These are phyloP conservation scores for Suhomyces bribrorum DNA, from an alignment of 1,139 yeast genomes.

Conservation along the genomic window DNA sequence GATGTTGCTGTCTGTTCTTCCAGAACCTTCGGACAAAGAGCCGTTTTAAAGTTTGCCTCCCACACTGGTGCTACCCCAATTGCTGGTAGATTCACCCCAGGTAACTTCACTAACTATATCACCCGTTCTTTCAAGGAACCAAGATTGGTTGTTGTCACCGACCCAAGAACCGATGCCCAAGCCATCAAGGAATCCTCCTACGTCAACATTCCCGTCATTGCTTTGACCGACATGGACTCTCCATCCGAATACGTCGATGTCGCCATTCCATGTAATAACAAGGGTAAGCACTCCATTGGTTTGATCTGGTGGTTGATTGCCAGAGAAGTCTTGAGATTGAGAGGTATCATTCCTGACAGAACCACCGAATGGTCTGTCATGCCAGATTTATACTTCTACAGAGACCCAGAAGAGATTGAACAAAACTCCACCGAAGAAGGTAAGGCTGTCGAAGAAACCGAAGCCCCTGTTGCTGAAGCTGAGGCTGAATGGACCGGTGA, in stretches of 20 bases:
- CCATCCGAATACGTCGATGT: conserved; percentile 99
- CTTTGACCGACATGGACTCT: conserved; percentile 97
- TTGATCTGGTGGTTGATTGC: conserved; percentile 99
- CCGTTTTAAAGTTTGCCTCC: conserved; percentile 98
- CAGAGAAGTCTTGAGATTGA: conserved; percentile 98
- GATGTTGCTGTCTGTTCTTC: conserved; percentile 99
- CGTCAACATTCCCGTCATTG: conserved; percentile 99
- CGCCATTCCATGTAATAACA: conserved; percentile 99
- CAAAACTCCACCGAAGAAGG: conserved; percentile 72
- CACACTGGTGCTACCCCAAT: conserved; percentile 99
- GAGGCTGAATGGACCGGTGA: conserved; percentile 57
- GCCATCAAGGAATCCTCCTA: conserved; percentile 99
- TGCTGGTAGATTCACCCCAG: conserved; percentile 99
- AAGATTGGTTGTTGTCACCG: conserved; percentile 98
- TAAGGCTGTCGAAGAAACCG: conserved; percentile 52
- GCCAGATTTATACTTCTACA: conserved; percentile 99
- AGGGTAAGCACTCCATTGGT: conserved; percentile 99
- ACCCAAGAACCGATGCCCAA: conserved; percentile 99
- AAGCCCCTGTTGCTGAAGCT: conserved; percentile 52
- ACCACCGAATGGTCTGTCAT: conserved; percentile 96
- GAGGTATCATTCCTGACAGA: conserved; percentile 98
- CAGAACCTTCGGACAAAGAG: conserved; percentile 99
- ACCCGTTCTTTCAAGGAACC: conserved; percentile 99
- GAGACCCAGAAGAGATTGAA: conserved; percentile 99
- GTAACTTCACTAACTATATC: conserved; percentile 99